phyloP scores from a whole-genome alignment of 768 basidiomycete genomes.

The Cytidiella melzeri region DNA sequence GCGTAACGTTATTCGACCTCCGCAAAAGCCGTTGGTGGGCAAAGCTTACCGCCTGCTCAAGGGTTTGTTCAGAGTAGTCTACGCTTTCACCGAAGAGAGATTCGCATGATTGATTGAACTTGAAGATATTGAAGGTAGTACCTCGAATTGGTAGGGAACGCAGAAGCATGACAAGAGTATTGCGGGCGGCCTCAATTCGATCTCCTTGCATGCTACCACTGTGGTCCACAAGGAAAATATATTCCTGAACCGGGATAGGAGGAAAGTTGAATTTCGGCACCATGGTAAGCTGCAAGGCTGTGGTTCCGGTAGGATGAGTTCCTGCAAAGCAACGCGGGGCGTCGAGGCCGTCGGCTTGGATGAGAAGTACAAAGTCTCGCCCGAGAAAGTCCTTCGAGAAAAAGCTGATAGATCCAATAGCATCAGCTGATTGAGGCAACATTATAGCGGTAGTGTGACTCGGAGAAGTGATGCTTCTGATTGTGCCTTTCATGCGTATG shows the following conservation, averaged over 20 bases:
- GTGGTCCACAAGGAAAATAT: conserved; percentile 55
- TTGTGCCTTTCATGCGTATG: conserved; percentile 50
- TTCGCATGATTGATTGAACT: no score
- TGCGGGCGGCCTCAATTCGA: conserved; percentile 42
- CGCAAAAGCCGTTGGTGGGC: no score
- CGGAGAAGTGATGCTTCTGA: conserved; percentile 24
- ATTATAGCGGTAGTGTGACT: conserved; percentile 28
- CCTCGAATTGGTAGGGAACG: conserved; percentile 38
- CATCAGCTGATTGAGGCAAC: conserved; percentile 22
- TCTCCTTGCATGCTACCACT: conserved; percentile 44
- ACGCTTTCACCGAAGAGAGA: no score
- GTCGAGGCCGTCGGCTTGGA: conserved; percentile 46
- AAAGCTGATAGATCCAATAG: conserved; percentile 34
- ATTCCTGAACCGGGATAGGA: conserved; percentile 43
- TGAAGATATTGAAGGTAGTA: conserved; percentile 52
- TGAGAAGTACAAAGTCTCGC: conserved; percentile 44
- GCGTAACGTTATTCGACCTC: no score
- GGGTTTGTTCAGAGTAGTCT: no score
- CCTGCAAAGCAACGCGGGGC: conserved; percentile 53
- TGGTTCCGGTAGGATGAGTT: conserved; percentile 19
- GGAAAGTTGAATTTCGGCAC: conserved; percentile 46
- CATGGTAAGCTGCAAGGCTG: conserved; percentile 49
- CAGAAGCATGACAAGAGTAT: conserved; percentile 41
- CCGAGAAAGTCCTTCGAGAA: conserved; percentile 37
- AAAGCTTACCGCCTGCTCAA: no score